phyloP scores from a whole-genome alignment of 2,329 filamentous ascomycete species.

The Colletotrichum gloeosporioides region DNA sequence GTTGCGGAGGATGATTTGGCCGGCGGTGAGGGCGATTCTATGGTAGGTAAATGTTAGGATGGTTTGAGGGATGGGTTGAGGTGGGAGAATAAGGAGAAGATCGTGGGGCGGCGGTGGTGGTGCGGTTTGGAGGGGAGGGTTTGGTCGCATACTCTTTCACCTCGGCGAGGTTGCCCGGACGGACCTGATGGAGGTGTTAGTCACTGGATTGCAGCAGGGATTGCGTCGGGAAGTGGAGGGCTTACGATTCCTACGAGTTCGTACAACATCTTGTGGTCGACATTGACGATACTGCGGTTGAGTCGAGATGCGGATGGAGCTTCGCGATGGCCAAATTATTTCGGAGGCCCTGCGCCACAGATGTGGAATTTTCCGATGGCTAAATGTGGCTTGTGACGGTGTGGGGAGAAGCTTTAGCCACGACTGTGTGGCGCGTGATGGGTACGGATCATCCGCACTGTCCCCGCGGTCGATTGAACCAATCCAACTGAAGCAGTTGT shows the following conservation, averaged over 20 bases:
- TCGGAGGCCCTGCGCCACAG: conserved; percentile 7
- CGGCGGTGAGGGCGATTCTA: conserved; percentile 88
- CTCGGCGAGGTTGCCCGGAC: conserved; percentile 86
- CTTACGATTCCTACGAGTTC: conserved; percentile 94
- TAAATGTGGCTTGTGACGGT: background rate
- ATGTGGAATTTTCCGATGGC: background rate
- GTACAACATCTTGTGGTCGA: conserved; percentile 79
- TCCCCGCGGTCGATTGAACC: background rate
- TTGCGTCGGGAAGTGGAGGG: conserved; percentile 21
- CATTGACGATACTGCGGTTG: conserved; percentile 27
- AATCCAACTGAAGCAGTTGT: conserved; percentile 10
- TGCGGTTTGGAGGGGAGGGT: conserved; percentile 13
- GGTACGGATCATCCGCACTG: background rate
- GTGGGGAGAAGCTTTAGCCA: background rate
- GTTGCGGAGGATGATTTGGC: conserved; percentile 79
- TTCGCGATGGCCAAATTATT: conserved; percentile 17
- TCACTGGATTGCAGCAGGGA: background rate
- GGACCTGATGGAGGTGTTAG: conserved; percentile 67
- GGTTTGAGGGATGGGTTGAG: background rate
- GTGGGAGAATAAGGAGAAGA: background rate
- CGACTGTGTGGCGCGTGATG: background rate
- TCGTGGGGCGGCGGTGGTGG: background rate
- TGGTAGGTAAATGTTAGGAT: background rate
- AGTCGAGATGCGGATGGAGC: background rate
- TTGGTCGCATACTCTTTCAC: conserved; percentile 82